Base-by-base conservation (phyloP, 2,329 filamentous ascomycete species). In the Tolypocladium paradoxum region DNA sequence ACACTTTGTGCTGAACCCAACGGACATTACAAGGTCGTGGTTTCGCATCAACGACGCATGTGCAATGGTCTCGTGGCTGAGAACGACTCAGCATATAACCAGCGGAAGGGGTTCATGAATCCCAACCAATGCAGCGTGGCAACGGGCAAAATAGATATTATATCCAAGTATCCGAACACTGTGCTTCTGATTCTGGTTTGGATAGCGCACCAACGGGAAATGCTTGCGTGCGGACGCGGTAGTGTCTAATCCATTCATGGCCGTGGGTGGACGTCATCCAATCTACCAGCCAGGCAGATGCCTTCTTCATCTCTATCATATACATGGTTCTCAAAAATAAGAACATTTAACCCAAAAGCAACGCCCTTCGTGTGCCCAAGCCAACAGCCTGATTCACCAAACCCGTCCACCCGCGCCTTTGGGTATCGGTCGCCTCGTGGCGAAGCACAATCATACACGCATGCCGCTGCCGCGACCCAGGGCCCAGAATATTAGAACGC, bases 361-460 rank as follows among this genome's bases (percentile, higher is more conserved):
- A 37, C 35, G 48, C 48, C 11, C 6, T 6, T 11, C 34, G 34
- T 20, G 24, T 31, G 43, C 18, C 43, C 27, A 31, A n/a, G 27
- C 27, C 16, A 20, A 46, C 24, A n/a, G 43, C 16, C 27, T 11
- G 20, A 11, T 9, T 20, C 18, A 9, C n/a, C 43, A 47, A 47
- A 31, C 9, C 43, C 9, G 4, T 24, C 37, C 29, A 50, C 8
- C 35, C 24, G 7, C 34, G 29, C 45, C 43, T 40, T 36, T 31
- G 51, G 51, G 51, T 52, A 52, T 52, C 51, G 22, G 35, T 35
- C 22, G 51, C 45, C 43, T 43, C 45, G 51, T 18, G 45, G 45
- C 43, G n/a, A 45, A 48, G 24, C 24, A 35, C 20, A 36, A 29
- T 47, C 27, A 33, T 47, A 47, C 48, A 47, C 43, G 9, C 40